phyloP scores from a whole-genome alignment of 129 eudicot species.

The Artemisia annua region DNA sequence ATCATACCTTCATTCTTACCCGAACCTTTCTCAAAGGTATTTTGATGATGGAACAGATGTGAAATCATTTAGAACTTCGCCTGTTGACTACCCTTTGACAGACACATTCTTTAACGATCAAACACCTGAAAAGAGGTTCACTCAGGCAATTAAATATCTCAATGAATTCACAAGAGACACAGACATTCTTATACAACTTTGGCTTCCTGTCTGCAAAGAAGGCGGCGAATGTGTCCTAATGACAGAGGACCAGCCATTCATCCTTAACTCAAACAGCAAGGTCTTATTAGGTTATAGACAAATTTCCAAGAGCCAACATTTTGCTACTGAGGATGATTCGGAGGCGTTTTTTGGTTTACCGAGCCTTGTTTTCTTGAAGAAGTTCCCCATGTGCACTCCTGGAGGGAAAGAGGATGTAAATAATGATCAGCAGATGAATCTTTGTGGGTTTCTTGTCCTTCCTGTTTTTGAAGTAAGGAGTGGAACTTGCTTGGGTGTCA shows the following conservation, averaged over 20 bases:
- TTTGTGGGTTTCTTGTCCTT: not conserved
- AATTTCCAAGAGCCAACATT: not conserved
- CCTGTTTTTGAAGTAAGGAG: not conserved
- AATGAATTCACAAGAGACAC: not conserved
- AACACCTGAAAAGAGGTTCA: constrained; percentile 13
- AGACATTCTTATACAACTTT: not conserved
- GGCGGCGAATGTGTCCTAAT: not conserved
- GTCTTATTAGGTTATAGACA: not conserved
- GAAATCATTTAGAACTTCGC: constrained; percentile 23
- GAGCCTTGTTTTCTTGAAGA: not conserved
- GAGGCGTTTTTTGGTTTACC: constrained; percentile 1
- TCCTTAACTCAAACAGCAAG: not conserved
- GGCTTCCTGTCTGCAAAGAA: not conserved
- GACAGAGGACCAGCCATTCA: not conserved
- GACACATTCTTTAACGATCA: constrained; percentile 24
- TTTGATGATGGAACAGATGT: constrained; percentile 32
- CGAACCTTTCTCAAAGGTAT: constrained; percentile 28
- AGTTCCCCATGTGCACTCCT: constrained; percentile 5
- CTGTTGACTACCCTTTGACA: constrained; percentile 19
- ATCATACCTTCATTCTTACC: constrained; percentile 32
- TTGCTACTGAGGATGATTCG: constrained; percentile 5
- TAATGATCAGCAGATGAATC: not conserved
- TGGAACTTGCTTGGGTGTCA: constrained; percentile 6
- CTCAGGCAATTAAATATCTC: not conserved
- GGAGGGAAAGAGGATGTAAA: not conserved